Base-by-base conservation (phyloP, 345 rosid species). In the Citrus maxima region DNA sequence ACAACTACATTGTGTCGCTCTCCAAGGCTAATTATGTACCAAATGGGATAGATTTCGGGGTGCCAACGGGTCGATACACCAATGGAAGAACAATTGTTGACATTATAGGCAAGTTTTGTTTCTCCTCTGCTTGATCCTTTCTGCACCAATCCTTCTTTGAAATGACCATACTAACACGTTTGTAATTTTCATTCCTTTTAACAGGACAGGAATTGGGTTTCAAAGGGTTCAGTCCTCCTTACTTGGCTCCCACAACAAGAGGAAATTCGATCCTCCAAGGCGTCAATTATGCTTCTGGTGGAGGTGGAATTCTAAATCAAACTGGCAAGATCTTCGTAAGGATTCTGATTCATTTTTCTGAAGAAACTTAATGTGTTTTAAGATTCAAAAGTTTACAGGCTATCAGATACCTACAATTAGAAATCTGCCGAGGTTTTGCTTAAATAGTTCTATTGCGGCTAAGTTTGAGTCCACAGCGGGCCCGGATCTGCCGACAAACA, bases 251-350 rank as follows among this genome's bases (percentile, higher is more conserved):
- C 6, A 85, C 89, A 10, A 89, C 97, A 0, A 78, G 12, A 0
- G 92, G 97, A 16, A 28, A 86, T 8, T 81, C 78, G 46, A n/a
- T 90, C 76, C 74, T 90, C 69, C 80, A 72, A 30, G 97, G 97
- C 24, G 95, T 95, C 28, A 95, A 95, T 60, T 95, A 90, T 69
- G 98, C 97, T 35, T 95, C 98, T 0, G 93, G 95, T 16, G 97
- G 90, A 66, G 90, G 90, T 19, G 98, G 98, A 51, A 95, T 92
- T 78, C 90, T 93, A 24, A 90, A 90, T 78, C 67, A 74, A 4
- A 93, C 97, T 2, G 97, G 97, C n/a, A 80, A 81, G 22, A 67
- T 95, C 61, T 95, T 95, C 69, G 97, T 93, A 86, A 87, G 89
- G 62, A 67, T 58, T 66, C 67, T 77, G 1, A 61, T 73, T 27